Conservation (phyloP, 257 asterid genomes). For the Haberlea rhodopensis region DNA sequence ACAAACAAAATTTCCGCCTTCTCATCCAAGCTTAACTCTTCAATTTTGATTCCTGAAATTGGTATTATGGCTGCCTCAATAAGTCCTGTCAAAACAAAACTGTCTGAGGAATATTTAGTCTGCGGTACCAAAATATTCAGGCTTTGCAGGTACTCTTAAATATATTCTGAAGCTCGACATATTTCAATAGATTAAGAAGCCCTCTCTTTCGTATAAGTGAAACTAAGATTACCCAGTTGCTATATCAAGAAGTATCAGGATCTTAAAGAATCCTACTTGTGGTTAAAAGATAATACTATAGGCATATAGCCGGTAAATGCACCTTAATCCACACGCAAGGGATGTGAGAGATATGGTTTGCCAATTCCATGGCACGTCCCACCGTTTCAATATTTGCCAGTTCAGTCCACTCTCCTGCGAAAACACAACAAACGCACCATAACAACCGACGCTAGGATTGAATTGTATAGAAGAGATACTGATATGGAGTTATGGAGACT, state of each 20-base stretch:
- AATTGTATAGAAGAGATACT: slow-evolving; percentile 1
- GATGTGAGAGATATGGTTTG: slow-evolving; percentile 83
- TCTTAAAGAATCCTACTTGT: neutral
- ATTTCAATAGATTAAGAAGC: slow-evolving; percentile 5
- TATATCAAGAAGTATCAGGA: neutral
- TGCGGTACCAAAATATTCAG: slow-evolving; percentile 23
- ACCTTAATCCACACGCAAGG: slow-evolving; percentile 97
- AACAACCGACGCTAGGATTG: neutral
- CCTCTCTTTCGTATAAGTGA: neutral
- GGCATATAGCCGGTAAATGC: slow-evolving; percentile 26
- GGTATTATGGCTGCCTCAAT: slow-evolving; percentile 76
- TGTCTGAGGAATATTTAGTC: slow-evolving; percentile 75
- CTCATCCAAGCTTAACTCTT: slow-evolving; percentile 78
- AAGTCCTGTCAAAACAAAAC: slow-evolving; percentile 97
- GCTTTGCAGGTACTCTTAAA: slow-evolving; percentile 2
- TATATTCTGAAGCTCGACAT: neutral
- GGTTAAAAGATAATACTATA: neutral
- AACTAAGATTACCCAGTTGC: neutral
- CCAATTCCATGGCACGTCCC: slow-evolving; percentile 99
- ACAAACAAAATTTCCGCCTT: slow-evolving; percentile 82
- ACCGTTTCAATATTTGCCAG: slow-evolving; percentile 70
- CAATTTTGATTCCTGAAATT: slow-evolving; percentile 59
- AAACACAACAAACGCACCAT: slow-evolving; percentile 18
- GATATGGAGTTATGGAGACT: slow-evolving; percentile 1
- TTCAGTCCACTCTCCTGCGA: slow-evolving; percentile 50